A percentile compares a stretch with the other conserved stretches of the same genome.
These are phyloP conservation scores for Ligustrum vulgare DNA, from an alignment of 257 asterid genomes.

Conservation along the genomic window DNA sequence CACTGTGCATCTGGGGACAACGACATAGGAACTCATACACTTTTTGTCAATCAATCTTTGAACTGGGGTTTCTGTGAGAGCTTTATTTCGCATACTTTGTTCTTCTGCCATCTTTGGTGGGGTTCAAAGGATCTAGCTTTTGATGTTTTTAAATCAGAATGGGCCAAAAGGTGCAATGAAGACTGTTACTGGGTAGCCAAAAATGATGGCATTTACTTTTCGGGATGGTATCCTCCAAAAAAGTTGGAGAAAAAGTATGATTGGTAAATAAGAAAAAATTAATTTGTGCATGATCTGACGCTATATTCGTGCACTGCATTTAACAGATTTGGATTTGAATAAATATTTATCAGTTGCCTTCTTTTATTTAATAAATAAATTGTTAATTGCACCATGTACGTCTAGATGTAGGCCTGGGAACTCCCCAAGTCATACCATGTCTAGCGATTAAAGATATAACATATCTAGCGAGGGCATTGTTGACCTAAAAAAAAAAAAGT, in stretches of 20 bases:
- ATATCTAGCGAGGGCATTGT: no score
- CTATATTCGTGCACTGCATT: neutral
- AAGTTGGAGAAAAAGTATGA: neutral
- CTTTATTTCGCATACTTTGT: neutral
- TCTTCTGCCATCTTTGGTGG: constrained; percentile 20
- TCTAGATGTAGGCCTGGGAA: no score
- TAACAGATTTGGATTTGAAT: no score
- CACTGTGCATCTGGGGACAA: constrained; percentile 6
- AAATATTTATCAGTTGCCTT: no score
- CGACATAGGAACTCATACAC: neutral
- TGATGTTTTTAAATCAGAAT: neutral
- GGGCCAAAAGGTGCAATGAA: neutral
- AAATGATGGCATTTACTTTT: neutral
- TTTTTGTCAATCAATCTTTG: neutral
- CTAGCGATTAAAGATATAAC: no score
- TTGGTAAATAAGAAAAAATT: neutral
- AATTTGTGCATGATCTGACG: neutral
- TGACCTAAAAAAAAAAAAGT: no score
- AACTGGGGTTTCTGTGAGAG: neutral
- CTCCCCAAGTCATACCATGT: no score
- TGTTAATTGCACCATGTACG: no score
- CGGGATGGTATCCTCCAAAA: neutral
- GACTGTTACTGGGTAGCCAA: neutral
- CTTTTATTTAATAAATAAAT: no score
- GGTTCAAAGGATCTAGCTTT: neutral